Evolutionary conservation across 208 protist genomes (phyloP).

Genomic region (Novymonas esmeraldas): DNA sequence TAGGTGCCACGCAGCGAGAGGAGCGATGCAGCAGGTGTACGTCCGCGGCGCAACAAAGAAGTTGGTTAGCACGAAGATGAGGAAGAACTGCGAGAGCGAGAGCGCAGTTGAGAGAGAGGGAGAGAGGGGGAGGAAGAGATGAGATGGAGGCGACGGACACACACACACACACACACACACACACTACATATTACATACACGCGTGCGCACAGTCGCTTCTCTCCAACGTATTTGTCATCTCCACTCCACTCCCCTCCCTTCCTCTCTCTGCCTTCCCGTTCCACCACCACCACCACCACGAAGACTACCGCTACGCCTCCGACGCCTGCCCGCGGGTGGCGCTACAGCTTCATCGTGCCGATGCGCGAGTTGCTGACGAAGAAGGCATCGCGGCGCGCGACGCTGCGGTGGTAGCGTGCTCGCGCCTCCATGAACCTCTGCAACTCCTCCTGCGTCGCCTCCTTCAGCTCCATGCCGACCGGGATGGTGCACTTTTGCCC

Average conservation of each 20-base stretch:
- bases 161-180: background rate
- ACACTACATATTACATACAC: too few species aligned
- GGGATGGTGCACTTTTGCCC: constrained; percentile 77
- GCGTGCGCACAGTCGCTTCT: too few species aligned
- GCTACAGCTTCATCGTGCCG: constrained; percentile 22
- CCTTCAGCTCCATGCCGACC: constrained; percentile 64
- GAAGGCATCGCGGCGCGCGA: constrained; percentile 35
- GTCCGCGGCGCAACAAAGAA: too few species aligned
- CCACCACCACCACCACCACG: too few species aligned
- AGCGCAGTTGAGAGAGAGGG: too few species aligned
- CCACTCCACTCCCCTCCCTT: background rate
- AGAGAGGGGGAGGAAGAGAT: background rate
- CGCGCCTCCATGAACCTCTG: constrained; percentile 71
- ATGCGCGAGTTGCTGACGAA: constrained; percentile 9
- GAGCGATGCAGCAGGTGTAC: too few species aligned
- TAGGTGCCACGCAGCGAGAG: too few species aligned
- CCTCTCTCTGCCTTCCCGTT: background rate
- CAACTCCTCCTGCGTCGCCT: constrained; percentile 75
- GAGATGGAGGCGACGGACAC: background rate
- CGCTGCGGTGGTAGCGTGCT: constrained; percentile 52
- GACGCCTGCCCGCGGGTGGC: too few species aligned
- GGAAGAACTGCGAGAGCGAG: too few species aligned
- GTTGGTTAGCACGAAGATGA: too few species aligned
- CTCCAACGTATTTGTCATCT: too few species aligned
- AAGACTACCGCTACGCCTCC: too few species aligned